Evolutionary conservation across 768 basidiomycete genomes (phyloP), one percentile per base, ranked within the genome.

Genomic region (Auriculariales sp.): DNA sequence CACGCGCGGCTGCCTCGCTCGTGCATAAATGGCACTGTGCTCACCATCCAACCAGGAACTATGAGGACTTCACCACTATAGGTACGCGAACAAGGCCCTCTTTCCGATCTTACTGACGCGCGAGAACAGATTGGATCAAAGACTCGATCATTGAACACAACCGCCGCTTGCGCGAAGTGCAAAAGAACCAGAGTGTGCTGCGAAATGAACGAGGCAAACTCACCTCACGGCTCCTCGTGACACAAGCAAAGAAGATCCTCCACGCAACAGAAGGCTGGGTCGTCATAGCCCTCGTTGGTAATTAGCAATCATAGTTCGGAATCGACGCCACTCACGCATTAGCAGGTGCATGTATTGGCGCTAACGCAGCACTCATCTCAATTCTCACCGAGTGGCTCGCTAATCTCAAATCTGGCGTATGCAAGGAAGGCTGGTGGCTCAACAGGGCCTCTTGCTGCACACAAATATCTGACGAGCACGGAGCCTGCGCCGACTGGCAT

Each of bases 381-480:
- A 95, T 99, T 57, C 69, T 92, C 53, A 95, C 90, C 45, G 89
- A 87, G 66, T 99, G 95, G 95, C 75, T 99, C 22, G 91, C 92
- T 2, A 94, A 98, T 64, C 79, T 98, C 55, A 98, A 97, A 68
- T 85, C 93, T 70, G 95, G 95, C 1, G 95, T 97, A 60, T 99
- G 95, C 66, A 73, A 78, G 3, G 89, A 92, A 56, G 93, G 89
- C 1, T 99, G 95, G 95, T 99, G 95, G 94, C 64, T 99, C 49
- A 95, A 93, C 64, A 82, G 91, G 58, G 88, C 95, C 59, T 97
- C 97, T 63, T 99, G 95, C 66, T 99, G 95, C 61, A 92, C 93
- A 83, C 95, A 97, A 61, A 81, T 97, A 49, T 74, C 71, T 4
- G 82, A 82, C 39, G 85, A 82, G 55, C 73, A 77, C 15, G 83